Percentiles rank a stretch among this genome's conserved stretches.
These are phyloP conservation scores for Chloranthus sessilifolius DNA, from an alignment of 164 flowering plant species.

Conservation along the genomic window DNA sequence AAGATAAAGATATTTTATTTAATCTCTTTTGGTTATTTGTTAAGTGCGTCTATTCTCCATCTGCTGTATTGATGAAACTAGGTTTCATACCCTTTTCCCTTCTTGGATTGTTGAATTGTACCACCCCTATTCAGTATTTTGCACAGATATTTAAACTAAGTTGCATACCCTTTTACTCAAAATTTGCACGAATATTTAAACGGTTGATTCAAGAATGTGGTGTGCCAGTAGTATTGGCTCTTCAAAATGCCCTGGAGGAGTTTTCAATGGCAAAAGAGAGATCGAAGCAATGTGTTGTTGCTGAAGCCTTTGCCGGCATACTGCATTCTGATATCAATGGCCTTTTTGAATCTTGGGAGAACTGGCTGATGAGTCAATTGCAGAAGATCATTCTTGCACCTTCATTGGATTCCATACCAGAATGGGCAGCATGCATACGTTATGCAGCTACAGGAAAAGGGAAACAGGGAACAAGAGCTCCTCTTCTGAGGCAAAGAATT, in stretches of 20 bases:
- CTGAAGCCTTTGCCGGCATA: constrained; percentile 92
- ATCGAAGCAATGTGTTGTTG: constrained; percentile 97
- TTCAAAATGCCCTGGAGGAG: constrained; percentile 59
- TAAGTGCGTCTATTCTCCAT: no score
- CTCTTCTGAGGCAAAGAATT: constrained; percentile 70
- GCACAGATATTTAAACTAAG: no score
- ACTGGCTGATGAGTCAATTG: constrained; percentile 66
- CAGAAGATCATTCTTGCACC: constrained; percentile 66
- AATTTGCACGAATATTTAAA: constrained; percentile 89
- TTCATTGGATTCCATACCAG: constrained; percentile 89
- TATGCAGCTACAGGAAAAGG: constrained; percentile 99
- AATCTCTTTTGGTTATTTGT: no score
- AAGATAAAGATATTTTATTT: no score
- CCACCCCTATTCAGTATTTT: no score
- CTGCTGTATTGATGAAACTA: no score
- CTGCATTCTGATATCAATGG: constrained; percentile 89
- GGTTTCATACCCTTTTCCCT: no score
- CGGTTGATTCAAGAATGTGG: constrained; percentile 95
- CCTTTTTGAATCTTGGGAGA: constrained; percentile 75
- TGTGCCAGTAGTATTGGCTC: constrained; percentile 58
- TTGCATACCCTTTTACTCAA: constrained; percentile 82
- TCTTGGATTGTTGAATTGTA: no score
- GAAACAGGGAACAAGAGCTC: constrained; percentile 67
- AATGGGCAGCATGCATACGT: constrained; percentile 96
- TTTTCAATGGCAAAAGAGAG: constrained; percentile 83